A percentile compares a stretch with the other conserved stretches of the same genome.
phyloP scores from a whole-genome alignment of 495 filamentous ascomycete species.

The Achaetomiella virescens region DNA sequence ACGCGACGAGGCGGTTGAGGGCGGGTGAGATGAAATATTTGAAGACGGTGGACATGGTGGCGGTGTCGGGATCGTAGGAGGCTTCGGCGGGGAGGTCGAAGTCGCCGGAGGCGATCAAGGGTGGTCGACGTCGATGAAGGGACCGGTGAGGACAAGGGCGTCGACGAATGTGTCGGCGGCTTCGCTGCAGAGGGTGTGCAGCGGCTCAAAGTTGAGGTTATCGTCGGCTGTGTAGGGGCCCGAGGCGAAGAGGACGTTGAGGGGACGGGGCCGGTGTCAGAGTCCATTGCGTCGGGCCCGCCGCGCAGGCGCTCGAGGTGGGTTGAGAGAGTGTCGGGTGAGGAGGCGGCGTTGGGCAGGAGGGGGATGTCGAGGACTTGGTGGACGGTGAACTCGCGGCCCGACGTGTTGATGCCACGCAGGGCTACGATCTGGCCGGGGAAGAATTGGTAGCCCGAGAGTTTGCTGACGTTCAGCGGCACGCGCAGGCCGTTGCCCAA shows the following conservation, averaged over 20 bases:
- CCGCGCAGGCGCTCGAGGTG: slow-evolving; percentile 59
- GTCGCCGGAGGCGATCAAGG: slow-evolving; percentile 78
- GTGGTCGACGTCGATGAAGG: slow-evolving; percentile 87
- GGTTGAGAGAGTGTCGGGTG: slow-evolving; percentile 50
- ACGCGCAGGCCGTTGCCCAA: slow-evolving; percentile 76
- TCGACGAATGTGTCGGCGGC: slow-evolving; percentile 72
- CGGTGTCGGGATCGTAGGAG: slow-evolving; percentile 62
- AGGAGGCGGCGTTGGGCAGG: slow-evolving; percentile 61
- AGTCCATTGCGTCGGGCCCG: slow-evolving; percentile 53
- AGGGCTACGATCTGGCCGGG: slow-evolving; percentile 91
- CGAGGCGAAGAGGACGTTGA: slow-evolving; percentile 70
- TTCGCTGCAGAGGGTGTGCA: slow-evolving; percentile 71
- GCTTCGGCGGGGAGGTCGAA: slow-evolving; percentile 78
- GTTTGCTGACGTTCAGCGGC: slow-evolving; percentile 64
- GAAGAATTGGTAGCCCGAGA: slow-evolving; percentile 77
- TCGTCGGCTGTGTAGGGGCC: slow-evolving; percentile 91
- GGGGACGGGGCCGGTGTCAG: slow-evolving; percentile 51
- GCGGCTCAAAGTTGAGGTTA: slow-evolving; percentile 80
- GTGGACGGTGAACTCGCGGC: slow-evolving; percentile 72
- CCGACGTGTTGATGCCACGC: slow-evolving; percentile 78
- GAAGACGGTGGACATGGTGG: slow-evolving; percentile 78
- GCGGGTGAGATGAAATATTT: slow-evolving; percentile 65
- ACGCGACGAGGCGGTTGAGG: slow-evolving; percentile 56
- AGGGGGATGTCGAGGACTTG: slow-evolving; percentile 70
- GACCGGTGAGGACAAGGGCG: slow-evolving; percentile 72